A percentile compares a stretch with the other conserved stretches of the same genome.
Conservation (phyloP, 2,329 filamentous ascomycete genomes). For the Ceratocystis cacaofunesta region DNA sequence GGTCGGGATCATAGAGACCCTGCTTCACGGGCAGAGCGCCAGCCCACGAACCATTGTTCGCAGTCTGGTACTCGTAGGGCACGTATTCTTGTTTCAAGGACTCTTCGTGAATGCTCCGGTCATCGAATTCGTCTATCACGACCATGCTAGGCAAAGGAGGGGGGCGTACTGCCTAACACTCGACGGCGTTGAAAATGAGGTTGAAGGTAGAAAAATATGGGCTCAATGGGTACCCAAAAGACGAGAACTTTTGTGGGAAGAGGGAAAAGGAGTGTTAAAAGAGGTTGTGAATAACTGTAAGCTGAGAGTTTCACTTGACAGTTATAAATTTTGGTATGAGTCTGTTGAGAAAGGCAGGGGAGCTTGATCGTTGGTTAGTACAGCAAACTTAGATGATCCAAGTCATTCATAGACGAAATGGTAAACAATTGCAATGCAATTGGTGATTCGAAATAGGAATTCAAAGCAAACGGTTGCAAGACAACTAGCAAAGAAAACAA, state of each 20-base stretch:
- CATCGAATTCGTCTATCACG: constrained; percentile 51
- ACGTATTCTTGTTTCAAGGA: constrained; percentile 45
- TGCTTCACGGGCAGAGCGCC: constrained; percentile 93
- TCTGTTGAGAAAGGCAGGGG: not conserved
- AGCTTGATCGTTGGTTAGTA: not conserved
- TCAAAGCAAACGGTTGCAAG: constrained; percentile 7
- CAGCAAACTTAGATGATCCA: not conserved
- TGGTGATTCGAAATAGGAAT: constrained; percentile 6
- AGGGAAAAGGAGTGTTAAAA: not conserved
- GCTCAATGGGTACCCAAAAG: not conserved
- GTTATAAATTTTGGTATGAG: not conserved
- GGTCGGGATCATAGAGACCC: constrained; percentile 87
- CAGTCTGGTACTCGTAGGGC: constrained; percentile 74
- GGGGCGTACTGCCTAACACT: constrained; percentile 5
- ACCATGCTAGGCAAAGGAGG: constrained; percentile 50
- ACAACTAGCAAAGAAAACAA: constrained; percentile 6
- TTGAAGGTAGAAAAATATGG: not conserved
- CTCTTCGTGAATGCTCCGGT: constrained; percentile 43
- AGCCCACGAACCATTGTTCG: constrained; percentile 80
- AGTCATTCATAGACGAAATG: constrained; percentile 3
- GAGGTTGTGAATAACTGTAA: not conserved
- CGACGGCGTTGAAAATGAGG: constrained; percentile 2
- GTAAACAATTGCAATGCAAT: constrained; percentile 3
- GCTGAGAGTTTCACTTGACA: not conserved
- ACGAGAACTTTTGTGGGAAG: not conserved